These are phyloP conservation scores for Cicer arietinum DNA, from an alignment of 306 rosid species.

Conservation along the genomic window DNA sequence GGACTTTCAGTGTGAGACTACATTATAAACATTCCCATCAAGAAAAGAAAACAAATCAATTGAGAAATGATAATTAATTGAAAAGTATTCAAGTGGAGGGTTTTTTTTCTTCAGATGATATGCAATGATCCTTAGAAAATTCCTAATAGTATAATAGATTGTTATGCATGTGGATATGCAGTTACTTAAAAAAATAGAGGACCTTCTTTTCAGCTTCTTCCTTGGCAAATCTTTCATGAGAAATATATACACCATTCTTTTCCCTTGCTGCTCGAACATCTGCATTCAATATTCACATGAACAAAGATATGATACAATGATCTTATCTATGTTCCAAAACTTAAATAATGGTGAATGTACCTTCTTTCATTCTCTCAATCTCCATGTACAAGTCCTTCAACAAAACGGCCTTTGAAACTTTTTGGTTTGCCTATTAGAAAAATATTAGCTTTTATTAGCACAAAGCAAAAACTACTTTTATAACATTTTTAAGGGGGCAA, in stretches of 20 bases:
- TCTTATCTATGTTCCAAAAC: conserved; percentile 31
- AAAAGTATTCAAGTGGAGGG: background rate
- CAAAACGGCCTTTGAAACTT: conserved; percentile 82
- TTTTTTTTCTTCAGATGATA: background rate
- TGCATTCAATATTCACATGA: conserved; percentile 46
- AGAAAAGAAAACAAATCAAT: background rate
- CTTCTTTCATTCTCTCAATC: conserved; percentile 95
- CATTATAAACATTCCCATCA: too few species aligned
- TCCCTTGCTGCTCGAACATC: conserved; percentile 97
- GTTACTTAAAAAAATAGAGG: background rate
- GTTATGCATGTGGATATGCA: background rate
- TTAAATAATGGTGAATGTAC: conserved; percentile 46
- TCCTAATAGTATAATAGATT: background rate
- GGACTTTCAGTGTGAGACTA: too few species aligned
- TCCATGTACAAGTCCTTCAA: conserved; percentile 87
- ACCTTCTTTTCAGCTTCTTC: conserved; percentile 99
- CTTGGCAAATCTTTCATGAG: conserved; percentile 80
- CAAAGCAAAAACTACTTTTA: conserved; percentile 16
- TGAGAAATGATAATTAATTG: background rate
- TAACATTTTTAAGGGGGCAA: conserved; percentile 21
- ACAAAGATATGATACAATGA: conserved; percentile 22
- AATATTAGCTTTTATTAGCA: conserved; percentile 33
- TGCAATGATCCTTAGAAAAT: background rate
- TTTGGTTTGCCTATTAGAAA: conserved; percentile 82
- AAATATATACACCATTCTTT: conserved; percentile 90